Percentiles rank a stretch among this genome's conserved stretches.
Conservation (phyloP, 2,329 filamentous ascomycete genomes). For the Arthrobotrys entomopaga region DNA sequence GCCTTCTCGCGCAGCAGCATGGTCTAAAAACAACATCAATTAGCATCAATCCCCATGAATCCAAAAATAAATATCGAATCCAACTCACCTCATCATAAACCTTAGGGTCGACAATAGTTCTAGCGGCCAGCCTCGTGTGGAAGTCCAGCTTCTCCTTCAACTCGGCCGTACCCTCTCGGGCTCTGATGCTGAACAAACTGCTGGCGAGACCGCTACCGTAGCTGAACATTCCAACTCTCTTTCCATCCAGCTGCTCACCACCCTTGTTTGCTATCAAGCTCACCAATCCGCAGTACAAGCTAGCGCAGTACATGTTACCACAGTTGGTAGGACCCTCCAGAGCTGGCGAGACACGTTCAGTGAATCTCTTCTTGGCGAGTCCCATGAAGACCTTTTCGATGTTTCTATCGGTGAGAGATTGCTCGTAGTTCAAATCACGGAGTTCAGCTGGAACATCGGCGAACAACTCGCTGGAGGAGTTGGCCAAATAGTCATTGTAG, state of each 20-base stretch:
- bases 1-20: constrained; percentile 83
- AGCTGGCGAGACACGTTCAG: constrained; percentile 77
- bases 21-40: constrained; percentile 67
- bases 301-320: constrained; percentile 73
- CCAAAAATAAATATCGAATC: constrained; percentile 12
- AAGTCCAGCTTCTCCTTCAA: constrained; percentile 77
- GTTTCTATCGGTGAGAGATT: constrained; percentile 81
- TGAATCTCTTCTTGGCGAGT: constrained; percentile 84
- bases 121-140: constrained; percentile 73
- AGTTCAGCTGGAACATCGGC: constrained; percentile 79
- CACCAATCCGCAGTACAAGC: constrained; percentile 69
- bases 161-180: constrained; percentile 75
- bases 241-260: constrained; percentile 73
- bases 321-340: constrained; percentile 82
- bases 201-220: constrained; percentile 80
- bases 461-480: constrained; percentile 75
- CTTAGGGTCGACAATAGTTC: constrained; percentile 74
- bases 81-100: constrained; percentile 76
- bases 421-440: constrained; percentile 79
- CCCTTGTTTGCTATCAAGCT: constrained; percentile 73
- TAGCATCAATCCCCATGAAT: constrained; percentile 57
- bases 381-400: constrained; percentile 89
- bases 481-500: constrained; percentile 83
- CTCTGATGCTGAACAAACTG: constrained; percentile 77
- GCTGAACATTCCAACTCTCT: constrained; percentile 80